Evolutionary conservation across 257 asterid genomes (phyloP).

Genomic region (Solanum dulcamara): DNA sequence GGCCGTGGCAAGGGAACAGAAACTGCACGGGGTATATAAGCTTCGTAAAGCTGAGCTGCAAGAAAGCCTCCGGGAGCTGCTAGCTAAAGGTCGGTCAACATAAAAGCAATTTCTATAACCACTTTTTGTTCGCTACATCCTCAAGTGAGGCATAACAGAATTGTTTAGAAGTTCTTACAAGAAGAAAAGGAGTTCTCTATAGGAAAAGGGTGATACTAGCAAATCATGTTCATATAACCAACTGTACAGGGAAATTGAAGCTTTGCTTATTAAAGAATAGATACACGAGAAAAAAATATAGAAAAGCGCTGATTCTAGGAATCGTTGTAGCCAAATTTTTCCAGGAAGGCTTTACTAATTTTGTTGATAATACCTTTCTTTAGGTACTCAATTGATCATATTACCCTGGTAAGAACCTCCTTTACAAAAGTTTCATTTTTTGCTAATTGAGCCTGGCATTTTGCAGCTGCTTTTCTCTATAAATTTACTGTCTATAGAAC

Average conservation of each 20-base stretch:
- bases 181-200: neutral
- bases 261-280: neutral
- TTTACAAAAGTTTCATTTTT: neutral
- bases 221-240: neutral
- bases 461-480: neutral
- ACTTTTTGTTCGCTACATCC: neutral
- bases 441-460: neutral
- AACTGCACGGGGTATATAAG: slow-evolving; percentile 10
- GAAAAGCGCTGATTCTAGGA: neutral
- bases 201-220: neutral
- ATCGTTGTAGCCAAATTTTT: neutral
- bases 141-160: neutral
- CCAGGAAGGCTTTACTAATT: neutral
- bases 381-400: neutral
- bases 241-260: neutral
- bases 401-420: neutral
- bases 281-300: neutral
- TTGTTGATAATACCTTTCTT: neutral
- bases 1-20: slow-evolving; percentile 25
- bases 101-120: neutral
- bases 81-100: neutral
- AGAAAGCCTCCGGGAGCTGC: slow-evolving; percentile 1
- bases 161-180: neutral
- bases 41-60: slow-evolving; percentile 22
- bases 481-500: neutral